These are phyloP conservation scores for Daedaleopsis sinensis DNA, from an alignment of 768 basidiomycete species.

Conservation along the genomic window DNA sequence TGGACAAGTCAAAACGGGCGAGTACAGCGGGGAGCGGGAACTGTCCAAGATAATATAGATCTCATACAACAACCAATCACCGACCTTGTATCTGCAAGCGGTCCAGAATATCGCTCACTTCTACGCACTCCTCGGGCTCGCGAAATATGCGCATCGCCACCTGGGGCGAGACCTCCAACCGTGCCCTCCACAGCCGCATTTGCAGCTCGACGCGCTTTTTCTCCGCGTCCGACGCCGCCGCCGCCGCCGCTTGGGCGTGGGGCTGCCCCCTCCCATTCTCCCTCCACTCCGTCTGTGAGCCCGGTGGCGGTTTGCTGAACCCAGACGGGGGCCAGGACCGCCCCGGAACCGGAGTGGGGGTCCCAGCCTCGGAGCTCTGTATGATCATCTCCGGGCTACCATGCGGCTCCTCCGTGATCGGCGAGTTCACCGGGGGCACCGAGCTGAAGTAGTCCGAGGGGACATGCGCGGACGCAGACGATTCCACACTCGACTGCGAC, in stretches of 20 bases:
- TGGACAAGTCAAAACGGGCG: background rate
- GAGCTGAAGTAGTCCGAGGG: conserved; percentile 21
- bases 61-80: background rate
- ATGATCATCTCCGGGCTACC: conserved; percentile 14
- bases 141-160: conserved; percentile 69
- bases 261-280: conserved; percentile 12
- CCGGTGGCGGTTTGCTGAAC: conserved; percentile 1
- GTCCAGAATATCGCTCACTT: conserved; percentile 43
- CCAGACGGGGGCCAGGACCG: background rate
- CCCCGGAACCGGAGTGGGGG: background rate
- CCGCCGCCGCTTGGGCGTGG: background rate
- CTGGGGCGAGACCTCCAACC: conserved; percentile 57
- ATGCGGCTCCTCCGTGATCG: conserved; percentile 27
- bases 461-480: background rate
- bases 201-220: conserved; percentile 62
- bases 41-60: background rate
- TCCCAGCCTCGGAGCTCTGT: background rate
- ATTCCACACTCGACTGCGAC: background rate
- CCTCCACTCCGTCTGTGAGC: conserved; percentile 7
- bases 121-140: conserved; percentile 68
- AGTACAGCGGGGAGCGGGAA: background rate
- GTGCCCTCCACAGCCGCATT: conserved; percentile 62
- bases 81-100: conserved; percentile 8
- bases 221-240: conserved; percentile 50
- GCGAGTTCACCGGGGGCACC: conserved; percentile 13